Base-by-base conservation (phyloP, 495 filamentous ascomycete species). In the Parachaetomium inaequale region DNA sequence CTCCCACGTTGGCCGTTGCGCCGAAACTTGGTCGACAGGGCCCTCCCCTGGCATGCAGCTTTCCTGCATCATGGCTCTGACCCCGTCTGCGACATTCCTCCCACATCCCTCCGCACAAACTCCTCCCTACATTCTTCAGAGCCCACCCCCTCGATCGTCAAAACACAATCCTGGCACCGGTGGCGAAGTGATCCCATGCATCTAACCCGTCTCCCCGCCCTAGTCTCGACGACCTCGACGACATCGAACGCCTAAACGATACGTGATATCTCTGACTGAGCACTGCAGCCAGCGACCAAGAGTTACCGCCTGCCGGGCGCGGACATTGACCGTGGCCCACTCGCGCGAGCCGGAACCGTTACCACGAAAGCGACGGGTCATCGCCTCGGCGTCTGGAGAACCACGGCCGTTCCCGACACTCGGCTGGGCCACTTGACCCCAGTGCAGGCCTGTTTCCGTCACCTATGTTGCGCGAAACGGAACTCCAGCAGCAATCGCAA, bases 401-500 rank as follows among this genome's bases (percentile, higher is more conserved):
- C n/a, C n/a, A 23, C 25, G 4, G 25, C 25, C n/a, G 36, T 21
- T 31, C 46, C 26, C 49, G 31, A 50, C 8, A 15, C 14, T 54
- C 38, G 53, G 55, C 58, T 56, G 64, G 58, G 60, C 56, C 54
- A 53, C 15, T 59, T 65, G 50, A 58, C 54, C 61, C 26, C 31
- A 51, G 40, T 55, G 57, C 58, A 52, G 54, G 49, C 53, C 26
- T 50, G 8, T 49, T 42, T 32, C 3, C 28, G 21, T 55, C 50
- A 71, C 75, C 55, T 73, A 81, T 81, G 78, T 70, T 78, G 68
- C 45, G 66, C 68, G 59, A 59, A 53, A 64, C 51, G 49, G 34
- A 32, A 53, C 51, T 31, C 57, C 54, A 63, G 50, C 74, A 74
- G 74, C 76, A 73, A 75, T 70, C 76, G 78, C 79, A 69, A 82